phyloP scores from a whole-genome alignment of 2,329 filamentous ascomycete genomes.

The Talaromyces sp. region DNA sequence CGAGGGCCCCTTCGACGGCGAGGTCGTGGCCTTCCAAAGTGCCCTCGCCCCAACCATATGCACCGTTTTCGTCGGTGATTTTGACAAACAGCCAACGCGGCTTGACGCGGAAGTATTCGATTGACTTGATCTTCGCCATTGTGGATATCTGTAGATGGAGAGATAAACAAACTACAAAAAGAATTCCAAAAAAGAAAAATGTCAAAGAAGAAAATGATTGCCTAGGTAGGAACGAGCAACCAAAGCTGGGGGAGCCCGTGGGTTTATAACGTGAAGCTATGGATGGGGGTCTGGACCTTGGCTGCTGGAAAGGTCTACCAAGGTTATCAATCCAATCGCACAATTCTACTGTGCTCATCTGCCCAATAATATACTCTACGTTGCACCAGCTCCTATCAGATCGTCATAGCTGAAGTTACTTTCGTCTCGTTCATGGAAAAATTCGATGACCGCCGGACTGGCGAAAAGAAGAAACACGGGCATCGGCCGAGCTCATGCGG shows the following conservation, averaged over 20 bases:
- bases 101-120: constrained; percentile 71
- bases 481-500: neutral
- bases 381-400: neutral
- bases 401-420: neutral
- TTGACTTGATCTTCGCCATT: constrained; percentile 62
- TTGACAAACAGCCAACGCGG: constrained; percentile 77
- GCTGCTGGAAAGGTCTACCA: neutral
- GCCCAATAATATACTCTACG: neutral
- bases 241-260: neutral
- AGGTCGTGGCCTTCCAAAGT: constrained; percentile 70
- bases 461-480: neutral
- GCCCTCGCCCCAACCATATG: constrained; percentile 69
- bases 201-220: too few species aligned
- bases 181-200: too few species aligned
- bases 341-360: neutral
- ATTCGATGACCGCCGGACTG: neutral
- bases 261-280: constrained; percentile 9
- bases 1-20: constrained; percentile 69
- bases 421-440: neutral
- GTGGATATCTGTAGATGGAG: too few species aligned
- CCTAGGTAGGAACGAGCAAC: neutral
- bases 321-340: neutral
- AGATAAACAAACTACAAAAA: too few species aligned
- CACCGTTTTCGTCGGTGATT: constrained; percentile 62
- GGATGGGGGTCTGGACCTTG: neutral